Evolutionary conservation across 176 grass and related monocot genomes (phyloP).

Genomic region (Avena sativa): DNA sequence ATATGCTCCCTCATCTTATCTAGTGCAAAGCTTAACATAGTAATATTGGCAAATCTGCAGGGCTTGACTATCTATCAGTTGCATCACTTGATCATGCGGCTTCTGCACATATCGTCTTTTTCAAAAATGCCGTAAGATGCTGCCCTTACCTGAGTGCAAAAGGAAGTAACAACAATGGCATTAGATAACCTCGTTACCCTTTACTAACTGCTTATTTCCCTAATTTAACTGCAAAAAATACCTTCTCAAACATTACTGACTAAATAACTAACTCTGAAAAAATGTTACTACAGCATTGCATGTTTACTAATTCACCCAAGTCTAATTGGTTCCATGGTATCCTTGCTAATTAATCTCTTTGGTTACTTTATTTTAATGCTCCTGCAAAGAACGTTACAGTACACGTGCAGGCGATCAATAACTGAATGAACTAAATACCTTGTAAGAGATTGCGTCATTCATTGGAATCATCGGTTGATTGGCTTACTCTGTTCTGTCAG

Average conservation of each 20-base stretch:
- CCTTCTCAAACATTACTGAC: neutral
- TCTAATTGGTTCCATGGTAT: neutral
- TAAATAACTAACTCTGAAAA: slow-evolving; percentile 17
- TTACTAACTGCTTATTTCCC: slow-evolving; percentile 13
- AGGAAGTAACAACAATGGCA: neutral
- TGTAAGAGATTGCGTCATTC: neutral
- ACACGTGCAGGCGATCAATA: neutral
- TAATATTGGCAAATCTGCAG: slow-evolving; percentile 43
- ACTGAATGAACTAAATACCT: neutral
- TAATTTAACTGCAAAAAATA: slow-evolving; percentile 17
- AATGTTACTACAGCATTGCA: neutral
- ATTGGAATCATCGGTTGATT: neutral
- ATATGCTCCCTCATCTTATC: neutral
- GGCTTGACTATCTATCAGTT: slow-evolving; percentile 76
- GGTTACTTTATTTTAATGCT: neutral
- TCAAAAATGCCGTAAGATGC: slow-evolving; percentile 69
- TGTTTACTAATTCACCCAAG: slow-evolving; percentile 9
- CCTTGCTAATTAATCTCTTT: neutral
- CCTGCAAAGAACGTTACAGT: neutral
- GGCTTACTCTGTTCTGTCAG: slow-evolving; percentile 45
- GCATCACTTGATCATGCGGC: slow-evolving; percentile 71
- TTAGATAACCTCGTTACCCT: neutral
- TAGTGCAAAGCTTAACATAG: slow-evolving; percentile 13
- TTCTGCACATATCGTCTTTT: slow-evolving; percentile 72
- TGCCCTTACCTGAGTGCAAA: neutral